Evolutionary conservation across 192 early-diverging fungal species (phyloP).

Genomic region (Dissophora globulifera): DNA sequence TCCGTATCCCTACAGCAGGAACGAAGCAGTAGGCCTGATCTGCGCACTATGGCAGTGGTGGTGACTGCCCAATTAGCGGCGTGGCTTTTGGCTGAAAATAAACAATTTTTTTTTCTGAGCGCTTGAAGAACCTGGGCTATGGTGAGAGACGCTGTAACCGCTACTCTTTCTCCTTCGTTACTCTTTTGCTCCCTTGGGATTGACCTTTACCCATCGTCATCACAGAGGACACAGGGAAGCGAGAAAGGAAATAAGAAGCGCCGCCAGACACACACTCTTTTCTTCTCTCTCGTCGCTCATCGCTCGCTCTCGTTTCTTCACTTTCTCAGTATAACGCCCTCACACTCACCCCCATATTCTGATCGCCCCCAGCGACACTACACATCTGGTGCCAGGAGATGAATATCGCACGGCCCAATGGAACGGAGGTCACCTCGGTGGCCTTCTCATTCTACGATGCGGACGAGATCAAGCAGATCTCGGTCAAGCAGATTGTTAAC

Average conservation of each 20-base stretch:
- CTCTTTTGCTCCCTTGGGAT: conserved; percentile 9
- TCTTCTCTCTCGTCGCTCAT: too few relatives aligned
- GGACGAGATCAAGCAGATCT: conserved; percentile 90
- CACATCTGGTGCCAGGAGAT: conserved; percentile 48
- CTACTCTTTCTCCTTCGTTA: conserved; percentile 4
- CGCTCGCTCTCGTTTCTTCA: neutral
- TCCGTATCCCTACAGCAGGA: too few relatives aligned
- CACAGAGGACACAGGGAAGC: conserved; percentile 13
- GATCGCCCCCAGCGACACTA: neutral
- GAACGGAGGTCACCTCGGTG: conserved; percentile 83
- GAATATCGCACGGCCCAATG: conserved; percentile 89
- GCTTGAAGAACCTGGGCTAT: neutral
- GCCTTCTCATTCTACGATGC: conserved; percentile 92
- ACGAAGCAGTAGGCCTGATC: too few relatives aligned
- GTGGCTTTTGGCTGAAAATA: neutral
- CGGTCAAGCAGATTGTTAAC: conserved; percentile 94
- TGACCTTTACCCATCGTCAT: conserved; percentile 8
- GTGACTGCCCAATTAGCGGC: neutral
- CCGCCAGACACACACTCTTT: too few relatives aligned
- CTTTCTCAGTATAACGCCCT: neutral
- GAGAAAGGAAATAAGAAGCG: conserved; percentile 20
- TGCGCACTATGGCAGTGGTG: too few relatives aligned
- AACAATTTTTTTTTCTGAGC: conserved; percentile 6
- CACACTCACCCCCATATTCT: neutral
- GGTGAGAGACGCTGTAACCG: neutral